Conservation (phyloP, 2,329 filamentous ascomycete genomes). For the Diplodia intermedia region DNA sequence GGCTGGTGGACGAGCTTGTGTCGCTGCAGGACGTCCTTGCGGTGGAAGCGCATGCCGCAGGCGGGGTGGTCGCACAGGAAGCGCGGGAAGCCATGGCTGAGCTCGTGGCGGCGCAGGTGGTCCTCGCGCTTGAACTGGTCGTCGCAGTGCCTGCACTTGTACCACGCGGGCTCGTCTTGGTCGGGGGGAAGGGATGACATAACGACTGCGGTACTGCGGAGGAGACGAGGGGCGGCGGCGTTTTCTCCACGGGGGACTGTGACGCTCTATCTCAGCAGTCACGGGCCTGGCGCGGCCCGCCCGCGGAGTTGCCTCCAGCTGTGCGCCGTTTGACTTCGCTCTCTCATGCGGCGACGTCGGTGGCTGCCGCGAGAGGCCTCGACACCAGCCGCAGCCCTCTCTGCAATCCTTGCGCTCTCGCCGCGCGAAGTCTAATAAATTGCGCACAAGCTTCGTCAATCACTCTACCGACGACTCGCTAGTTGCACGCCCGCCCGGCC, state of each 20-base stretch:
- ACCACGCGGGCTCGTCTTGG: conserved; percentile 26
- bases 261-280: conserved; percentile 15
- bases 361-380: too few relatives aligned
- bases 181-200: conserved; percentile 25
- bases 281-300: conserved; percentile 24
- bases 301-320: conserved; percentile 25
- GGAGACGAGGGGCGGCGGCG: conserved; percentile 30
- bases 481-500: not conserved
- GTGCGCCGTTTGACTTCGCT: too few relatives aligned
- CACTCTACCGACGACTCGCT: not conserved
- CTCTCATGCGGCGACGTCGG: too few relatives aligned
- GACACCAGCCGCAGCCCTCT: not conserved
- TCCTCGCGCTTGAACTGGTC: conserved; percentile 34
- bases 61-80: conserved; percentile 33
- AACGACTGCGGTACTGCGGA: conserved; percentile 28
- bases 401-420: not conserved
- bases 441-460: too few relatives aligned
- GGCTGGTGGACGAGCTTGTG: conserved; percentile 34
- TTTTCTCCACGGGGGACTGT: conserved; percentile 22
- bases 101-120: conserved; percentile 34
- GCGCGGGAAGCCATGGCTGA: conserved; percentile 33
- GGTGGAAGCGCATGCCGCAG: conserved; percentile 34
- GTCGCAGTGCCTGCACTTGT: conserved; percentile 33
- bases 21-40: conserved; percentile 34
- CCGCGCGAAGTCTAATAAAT: too few relatives aligned